Percentiles rank a stretch among this genome's conserved stretches.
Evolutionary conservation across 257 asterid genomes (phyloP).

Genomic region (Solanum appendiculatum): DNA sequence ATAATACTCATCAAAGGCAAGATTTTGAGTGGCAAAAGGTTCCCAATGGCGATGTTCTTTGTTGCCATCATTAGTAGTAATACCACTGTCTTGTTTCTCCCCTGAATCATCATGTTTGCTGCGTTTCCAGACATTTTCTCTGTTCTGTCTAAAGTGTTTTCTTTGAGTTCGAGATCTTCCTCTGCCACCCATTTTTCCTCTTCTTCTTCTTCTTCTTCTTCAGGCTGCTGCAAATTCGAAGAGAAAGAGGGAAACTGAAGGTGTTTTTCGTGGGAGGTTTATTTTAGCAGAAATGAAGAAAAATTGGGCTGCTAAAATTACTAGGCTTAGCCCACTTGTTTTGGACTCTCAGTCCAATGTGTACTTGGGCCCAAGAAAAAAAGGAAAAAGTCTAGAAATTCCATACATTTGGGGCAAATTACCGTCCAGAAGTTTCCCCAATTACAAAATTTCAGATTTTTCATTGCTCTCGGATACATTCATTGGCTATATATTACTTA

Average conservation of each 20-base stretch:
- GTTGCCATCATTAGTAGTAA: slow-evolving; percentile 25
- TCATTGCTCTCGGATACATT: too few species aligned
- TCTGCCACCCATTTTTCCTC: slow-evolving; percentile 43
- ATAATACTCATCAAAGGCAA: slow-evolving; percentile 44
- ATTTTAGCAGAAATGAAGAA: background rate
- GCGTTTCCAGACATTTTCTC: slow-evolving; percentile 70
- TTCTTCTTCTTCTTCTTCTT: background rate
- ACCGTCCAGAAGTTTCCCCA: too few species aligned
- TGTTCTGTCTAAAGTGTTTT: slow-evolving; percentile 56
- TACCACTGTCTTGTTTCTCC: slow-evolving; percentile 1
- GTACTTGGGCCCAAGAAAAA: background rate
- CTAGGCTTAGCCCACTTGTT: background rate
- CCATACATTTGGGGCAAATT: too few species aligned
- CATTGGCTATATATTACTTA: too few species aligned
- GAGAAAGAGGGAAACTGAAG: background rate
- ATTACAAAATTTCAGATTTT: too few species aligned
- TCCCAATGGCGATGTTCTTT: slow-evolving; percentile 26
- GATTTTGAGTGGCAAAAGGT: slow-evolving; percentile 55
- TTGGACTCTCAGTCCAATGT: background rate
- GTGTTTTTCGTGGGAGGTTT: background rate
- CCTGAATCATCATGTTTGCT: slow-evolving; percentile 22
- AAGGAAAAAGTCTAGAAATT: background rate
- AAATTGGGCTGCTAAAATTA: background rate
- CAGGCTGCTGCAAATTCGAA: slow-evolving; percentile 1
- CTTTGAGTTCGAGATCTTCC: slow-evolving; percentile 77